Evolutionary conservation across 1,284 basidiomycete genomes (phyloP), one percentile per base, ranked within the genome.

Genomic region (Moesziomyces antarcticus): DNA sequence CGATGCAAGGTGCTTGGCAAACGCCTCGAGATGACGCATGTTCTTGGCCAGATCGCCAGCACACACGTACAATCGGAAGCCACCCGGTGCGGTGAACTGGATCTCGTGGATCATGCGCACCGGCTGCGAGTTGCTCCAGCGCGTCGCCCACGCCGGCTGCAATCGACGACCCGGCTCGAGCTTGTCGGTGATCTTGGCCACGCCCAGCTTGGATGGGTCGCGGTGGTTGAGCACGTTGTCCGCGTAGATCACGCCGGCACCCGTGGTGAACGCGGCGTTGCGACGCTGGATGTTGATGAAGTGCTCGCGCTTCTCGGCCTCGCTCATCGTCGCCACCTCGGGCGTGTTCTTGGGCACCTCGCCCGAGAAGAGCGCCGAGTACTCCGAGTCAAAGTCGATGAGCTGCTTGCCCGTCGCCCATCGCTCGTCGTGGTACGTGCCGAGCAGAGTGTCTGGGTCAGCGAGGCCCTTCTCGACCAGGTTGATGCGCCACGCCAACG

Each of bases 51-150:
- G 82, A 63, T 89, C 85, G 9, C 92, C 91, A 0, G 87, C 85
- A 82, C 92, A 92, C 14, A 92, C 85, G 47, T 93, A 85, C 33
- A 92, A 57, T 76, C 91, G 90, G 87, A 91, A 92, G n/a, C 90
- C 88, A 44, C 79, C 79, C 3, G 79, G 79, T 10, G 86, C 87
- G 73, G 92, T 89, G 13, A 91, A 86, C 4, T 88, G 89, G 43
- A 91, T 84, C 45, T 91, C 81, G 71, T 91, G 89, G 54, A 92
- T 91, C 33, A 93, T 85, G 60, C 92, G 88, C 50, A 88, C 84
- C 3, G 89, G 89, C 33, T 88, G 87, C 2, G 85, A 85, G 81
- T 92, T 90, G 18, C 90, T 89, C 4, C 88, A 90, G 44, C 90
- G 88, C 25, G 91, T 84, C 51, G 92, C 91, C 79, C 79, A 81